phyloP scores from a whole-genome alignment of 1,284 basidiomycete genomes.

The Moesziomyces aphidis region DNA sequence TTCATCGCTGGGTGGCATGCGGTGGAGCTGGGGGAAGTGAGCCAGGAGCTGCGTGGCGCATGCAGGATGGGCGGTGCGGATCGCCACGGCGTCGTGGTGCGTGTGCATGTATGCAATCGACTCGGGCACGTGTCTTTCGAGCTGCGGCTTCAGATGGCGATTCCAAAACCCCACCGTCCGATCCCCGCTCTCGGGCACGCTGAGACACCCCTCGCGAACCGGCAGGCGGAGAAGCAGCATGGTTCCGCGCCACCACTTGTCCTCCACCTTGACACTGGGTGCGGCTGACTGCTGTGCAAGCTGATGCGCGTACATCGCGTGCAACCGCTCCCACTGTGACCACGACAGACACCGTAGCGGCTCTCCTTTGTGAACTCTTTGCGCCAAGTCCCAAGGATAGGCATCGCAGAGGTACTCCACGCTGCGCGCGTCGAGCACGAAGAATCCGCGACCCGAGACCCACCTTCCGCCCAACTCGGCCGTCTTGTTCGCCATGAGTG shows the following conservation, averaged over 20 bases:
- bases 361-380: neutral
- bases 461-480: constrained; percentile 7
- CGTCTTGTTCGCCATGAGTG: constrained; percentile 2
- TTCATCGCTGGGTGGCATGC: constrained; percentile 14
- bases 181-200: neutral
- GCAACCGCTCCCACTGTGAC: constrained; percentile 18
- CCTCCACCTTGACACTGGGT: neutral
- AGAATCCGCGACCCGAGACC: constrained; percentile 27
- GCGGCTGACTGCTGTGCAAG: too few species aligned
- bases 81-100: neutral
- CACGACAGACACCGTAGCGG: constrained; percentile 30
- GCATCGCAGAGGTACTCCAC: constrained; percentile 8
- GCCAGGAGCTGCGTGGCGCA: constrained; percentile 2
- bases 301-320: constrained; percentile 13
- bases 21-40: constrained; percentile 1
- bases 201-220: neutral
- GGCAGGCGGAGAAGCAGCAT: constrained; percentile 17
- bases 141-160: constrained; percentile 27
- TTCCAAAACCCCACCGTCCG: constrained; percentile 14
- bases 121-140: constrained; percentile 27
- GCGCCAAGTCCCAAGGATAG: constrained; percentile 20
- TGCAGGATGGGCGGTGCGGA: constrained; percentile 17
- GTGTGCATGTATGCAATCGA: constrained; percentile 35
- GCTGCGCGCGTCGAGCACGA: constrained; percentile 10
- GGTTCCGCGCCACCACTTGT: constrained; percentile 15